Conservation (phyloP, 805 yeast genomes). For the Kodamaea restingae region DNA sequence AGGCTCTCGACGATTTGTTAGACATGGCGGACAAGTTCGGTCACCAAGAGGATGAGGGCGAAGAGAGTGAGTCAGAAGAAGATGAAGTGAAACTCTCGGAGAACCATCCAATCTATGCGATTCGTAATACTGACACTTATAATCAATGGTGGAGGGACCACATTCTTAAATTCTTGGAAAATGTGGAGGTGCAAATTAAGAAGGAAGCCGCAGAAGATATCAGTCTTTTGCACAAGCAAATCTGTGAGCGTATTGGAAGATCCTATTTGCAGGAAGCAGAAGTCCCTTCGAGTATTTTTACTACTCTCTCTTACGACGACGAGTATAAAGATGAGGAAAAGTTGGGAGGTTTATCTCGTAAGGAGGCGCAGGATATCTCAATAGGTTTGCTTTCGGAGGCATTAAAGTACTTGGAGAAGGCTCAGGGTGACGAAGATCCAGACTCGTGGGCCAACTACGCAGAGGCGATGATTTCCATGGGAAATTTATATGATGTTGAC, state of each 20-base stretch:
- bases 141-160: conserved; percentile 56
- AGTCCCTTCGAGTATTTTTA: conserved; percentile 50
- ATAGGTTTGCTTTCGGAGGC: conserved; percentile 49
- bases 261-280: conserved; percentile 64
- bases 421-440: conserved; percentile 71
- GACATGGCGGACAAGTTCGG: conserved; percentile 70
- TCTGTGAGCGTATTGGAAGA: conserved; percentile 56
- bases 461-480: conserved; percentile 78
- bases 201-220: conserved; percentile 13
- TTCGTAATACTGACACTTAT: conserved; percentile 40
- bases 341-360: conserved; percentile 31
- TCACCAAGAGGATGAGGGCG: conserved; percentile 46
- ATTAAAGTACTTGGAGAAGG: conserved; percentile 49
- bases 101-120: conserved; percentile 53
- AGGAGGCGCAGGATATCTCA: conserved; percentile 49
- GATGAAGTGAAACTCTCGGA: conserved; percentile 34
- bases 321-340: conserved; percentile 34
- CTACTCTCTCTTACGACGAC: conserved; percentile 56
- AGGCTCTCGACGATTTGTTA: conserved; percentile 60
- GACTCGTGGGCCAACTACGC: conserved; percentile 80
- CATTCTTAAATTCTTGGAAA: conserved; percentile 28
- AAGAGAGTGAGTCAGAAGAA: conserved; percentile 29
- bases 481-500: conserved; percentile 65
- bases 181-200: conserved; percentile 22
- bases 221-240: conserved; percentile 29